Evolutionary conservation across 2,329 filamentous ascomycete genomes (phyloP).

Genomic region (Cordyceps cateniannulata): DNA sequence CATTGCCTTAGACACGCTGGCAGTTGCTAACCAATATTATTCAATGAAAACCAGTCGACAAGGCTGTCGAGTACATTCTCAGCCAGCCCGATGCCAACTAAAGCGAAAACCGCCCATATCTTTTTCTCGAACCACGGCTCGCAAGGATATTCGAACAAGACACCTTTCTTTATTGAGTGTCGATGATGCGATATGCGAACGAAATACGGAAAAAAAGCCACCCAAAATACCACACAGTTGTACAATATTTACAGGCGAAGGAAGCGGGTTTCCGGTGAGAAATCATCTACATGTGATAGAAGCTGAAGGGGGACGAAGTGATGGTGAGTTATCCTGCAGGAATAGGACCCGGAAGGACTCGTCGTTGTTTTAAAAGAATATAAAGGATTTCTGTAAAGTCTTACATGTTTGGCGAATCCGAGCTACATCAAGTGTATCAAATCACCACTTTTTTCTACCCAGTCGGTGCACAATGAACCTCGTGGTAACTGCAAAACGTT

Average conservation of each 20-base stretch:
- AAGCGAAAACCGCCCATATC: conserved; percentile 11
- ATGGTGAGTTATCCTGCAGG: not conserved
- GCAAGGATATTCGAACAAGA: not conserved
- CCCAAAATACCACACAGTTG: conserved; percentile 9
- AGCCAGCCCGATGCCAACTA: conserved; percentile 84
- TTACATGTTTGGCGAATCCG: not conserved
- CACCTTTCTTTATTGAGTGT: not conserved
- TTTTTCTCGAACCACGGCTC: not conserved
- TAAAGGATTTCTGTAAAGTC: conserved; percentile 5
- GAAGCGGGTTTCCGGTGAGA: conserved; percentile 65
- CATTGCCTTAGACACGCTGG: no score
- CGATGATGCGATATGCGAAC: not conserved
- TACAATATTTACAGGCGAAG: conserved; percentile 60
- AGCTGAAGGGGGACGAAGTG: not conserved
- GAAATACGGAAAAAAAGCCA: not conserved
- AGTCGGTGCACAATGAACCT: no score
- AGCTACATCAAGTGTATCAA: not conserved
- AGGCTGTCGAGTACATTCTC: conserved; percentile 91
- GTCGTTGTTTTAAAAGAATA: not conserved
- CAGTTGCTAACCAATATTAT: conserved; percentile 10
- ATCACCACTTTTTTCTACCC: not conserved
- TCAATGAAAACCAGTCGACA: conserved; percentile 64
- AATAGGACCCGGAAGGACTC: not conserved
- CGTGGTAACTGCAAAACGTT: not conserved
- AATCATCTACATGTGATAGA: not conserved